These are phyloP conservation scores for Penicillium nucicola DNA, from an alignment of 495 filamentous ascomycete genomes.

Conservation along the genomic window DNA sequence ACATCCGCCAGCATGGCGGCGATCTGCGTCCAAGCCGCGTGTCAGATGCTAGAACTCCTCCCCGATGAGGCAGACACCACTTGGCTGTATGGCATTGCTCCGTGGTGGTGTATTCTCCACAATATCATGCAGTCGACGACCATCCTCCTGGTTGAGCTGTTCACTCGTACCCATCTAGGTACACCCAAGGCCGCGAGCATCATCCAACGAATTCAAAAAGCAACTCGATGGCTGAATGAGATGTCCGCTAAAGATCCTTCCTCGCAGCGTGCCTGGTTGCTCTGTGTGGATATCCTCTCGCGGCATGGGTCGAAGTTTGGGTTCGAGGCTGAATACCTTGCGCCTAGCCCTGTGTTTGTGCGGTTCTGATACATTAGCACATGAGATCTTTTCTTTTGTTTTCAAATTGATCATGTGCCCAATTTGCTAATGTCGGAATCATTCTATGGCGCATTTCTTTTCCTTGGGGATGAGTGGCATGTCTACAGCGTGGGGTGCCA, in stretches of 20 bases:
- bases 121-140: slow-evolving; percentile 56
- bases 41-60: slow-evolving; percentile 45
- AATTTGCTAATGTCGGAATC: too few species aligned
- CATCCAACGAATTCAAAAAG: slow-evolving; percentile 40
- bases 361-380: too few species aligned
- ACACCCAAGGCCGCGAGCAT: slow-evolving; percentile 33
- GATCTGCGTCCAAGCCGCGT: slow-evolving; percentile 49
- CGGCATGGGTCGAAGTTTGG: slow-evolving; percentile 9
- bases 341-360: too few species aligned
- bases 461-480: too few species aligned
- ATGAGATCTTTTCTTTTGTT: too few species aligned
- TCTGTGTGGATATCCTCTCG: slow-evolving; percentile 22
- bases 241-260: slow-evolving; percentile 45
- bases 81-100: slow-evolving; percentile 44
- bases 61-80: slow-evolving; percentile 29
- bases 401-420: too few species aligned
- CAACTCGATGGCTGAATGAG: slow-evolving; percentile 44
- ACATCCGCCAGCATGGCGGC: slow-evolving; percentile 48
- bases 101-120: slow-evolving; percentile 63
- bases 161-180: slow-evolving; percentile 37
- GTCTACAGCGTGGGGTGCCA: too few species aligned
- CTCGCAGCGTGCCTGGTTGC: slow-evolving; percentile 42
- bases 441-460: too few species aligned
- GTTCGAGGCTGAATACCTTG: neutral
- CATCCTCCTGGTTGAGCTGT: slow-evolving; percentile 54